Percentiles rank a stretch among this genome's conserved stretches.
These are phyloP conservation scores for Babesia ovis DNA, from an alignment of 169 alveolate genomes.

Conservation along the genomic window DNA sequence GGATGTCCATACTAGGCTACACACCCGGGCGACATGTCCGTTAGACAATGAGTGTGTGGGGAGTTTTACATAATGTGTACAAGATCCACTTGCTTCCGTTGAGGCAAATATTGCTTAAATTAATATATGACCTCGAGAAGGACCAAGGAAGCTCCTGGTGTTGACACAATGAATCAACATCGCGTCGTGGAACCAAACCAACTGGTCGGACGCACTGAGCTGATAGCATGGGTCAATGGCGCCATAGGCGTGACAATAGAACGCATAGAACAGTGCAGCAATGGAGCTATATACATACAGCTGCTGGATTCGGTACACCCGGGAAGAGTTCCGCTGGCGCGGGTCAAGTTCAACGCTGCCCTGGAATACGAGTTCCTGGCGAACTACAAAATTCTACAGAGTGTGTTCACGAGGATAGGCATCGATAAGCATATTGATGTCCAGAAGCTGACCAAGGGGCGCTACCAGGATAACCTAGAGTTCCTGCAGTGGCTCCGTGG, in stretches of 20 bases:
- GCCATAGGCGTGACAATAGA: slow-evolving; percentile 84
- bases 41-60: background rate
- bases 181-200: slow-evolving; percentile 89
- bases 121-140: too few species aligned
- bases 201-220: slow-evolving; percentile 87
- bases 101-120: too few species aligned
- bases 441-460: slow-evolving; percentile 89
- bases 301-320: slow-evolving; percentile 91
- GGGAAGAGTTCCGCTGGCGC: slow-evolving; percentile 78
- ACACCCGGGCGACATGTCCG: too few species aligned
- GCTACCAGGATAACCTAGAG: slow-evolving; percentile 94
- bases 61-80: background rate
- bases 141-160: too few species aligned
- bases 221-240: slow-evolving; percentile 88
- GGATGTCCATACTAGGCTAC: too few species aligned
- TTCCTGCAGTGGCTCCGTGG: slow-evolving; percentile 96
- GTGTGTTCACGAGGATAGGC: slow-evolving; percentile 88
- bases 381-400: slow-evolving; percentile 93
- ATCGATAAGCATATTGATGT: slow-evolving; percentile 91
- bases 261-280: slow-evolving; percentile 92
- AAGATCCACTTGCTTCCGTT: too few species aligned
- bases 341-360: slow-evolving; percentile 95
- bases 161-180: slow-evolving; percentile 26
- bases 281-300: slow-evolving; percentile 95
- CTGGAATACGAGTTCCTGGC: slow-evolving; percentile 92